Evolutionary conservation across 306 rosid species (phyloP).

Genomic region (Comarum palustre): DNA sequence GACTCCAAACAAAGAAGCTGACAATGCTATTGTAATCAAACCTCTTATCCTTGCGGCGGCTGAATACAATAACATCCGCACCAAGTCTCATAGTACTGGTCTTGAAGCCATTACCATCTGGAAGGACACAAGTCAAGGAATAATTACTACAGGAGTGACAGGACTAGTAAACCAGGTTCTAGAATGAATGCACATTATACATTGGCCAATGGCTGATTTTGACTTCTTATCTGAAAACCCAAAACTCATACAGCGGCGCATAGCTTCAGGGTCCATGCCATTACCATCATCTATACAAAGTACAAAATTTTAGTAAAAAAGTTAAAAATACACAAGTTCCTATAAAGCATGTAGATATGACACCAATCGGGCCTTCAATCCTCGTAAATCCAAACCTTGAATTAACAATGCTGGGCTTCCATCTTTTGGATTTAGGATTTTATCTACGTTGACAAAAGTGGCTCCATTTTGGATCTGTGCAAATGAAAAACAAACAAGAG

Average conservation of each 20-base stretch:
- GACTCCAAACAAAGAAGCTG: neutral
- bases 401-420: slow-evolving; percentile 77
- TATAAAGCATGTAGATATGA: slow-evolving; percentile 9
- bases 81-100: slow-evolving; percentile 98
- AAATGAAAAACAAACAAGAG: slow-evolving; percentile 33
- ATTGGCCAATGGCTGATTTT: slow-evolving; percentile 71
- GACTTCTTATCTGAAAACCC: slow-evolving; percentile 85
- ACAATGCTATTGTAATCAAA: slow-evolving; percentile 26
- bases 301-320: slow-evolving; percentile 20
- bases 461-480: slow-evolving; percentile 95
- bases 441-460: slow-evolving; percentile 80
- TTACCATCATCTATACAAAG: slow-evolving; percentile 72
- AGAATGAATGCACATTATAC: slow-evolving; percentile 50
- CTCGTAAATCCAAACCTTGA: slow-evolving; percentile 55
- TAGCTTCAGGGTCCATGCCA: slow-evolving; percentile 83
- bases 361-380: slow-evolving; percentile 23
- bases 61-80: slow-evolving; percentile 84
- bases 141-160: slow-evolving; percentile 22
- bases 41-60: slow-evolving; percentile 60
- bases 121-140: slow-evolving; percentile 41
- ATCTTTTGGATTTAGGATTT: slow-evolving; percentile 73
- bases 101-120: slow-evolving; percentile 99
- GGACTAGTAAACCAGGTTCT: slow-evolving; percentile 18
- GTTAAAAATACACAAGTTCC: slow-evolving; percentile 6
- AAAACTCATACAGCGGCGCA: slow-evolving; percentile 93